These are phyloP conservation scores for Entomortierella lignicola DNA, from an alignment of 192 early-diverging fungal species.

Conservation along the genomic window DNA sequence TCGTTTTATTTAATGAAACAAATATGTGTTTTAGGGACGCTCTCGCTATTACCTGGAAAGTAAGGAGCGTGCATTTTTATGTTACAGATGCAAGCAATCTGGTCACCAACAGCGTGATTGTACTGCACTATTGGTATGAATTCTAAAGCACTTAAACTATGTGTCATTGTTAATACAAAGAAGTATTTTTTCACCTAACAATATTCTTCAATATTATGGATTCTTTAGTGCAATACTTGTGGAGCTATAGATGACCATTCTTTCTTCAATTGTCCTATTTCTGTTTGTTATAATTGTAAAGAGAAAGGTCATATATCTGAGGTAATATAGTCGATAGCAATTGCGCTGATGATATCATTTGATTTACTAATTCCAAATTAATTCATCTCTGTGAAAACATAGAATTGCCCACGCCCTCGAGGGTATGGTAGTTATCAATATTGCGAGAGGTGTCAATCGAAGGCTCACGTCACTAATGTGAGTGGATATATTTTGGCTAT, in stretches of 20 bases:
- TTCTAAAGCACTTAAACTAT: background rate
- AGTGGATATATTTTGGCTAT: background rate
- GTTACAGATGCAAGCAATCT: slow-evolving; percentile 12
- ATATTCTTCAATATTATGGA: background rate
- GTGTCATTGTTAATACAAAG: background rate
- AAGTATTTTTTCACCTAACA: background rate
- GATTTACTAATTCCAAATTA: background rate
- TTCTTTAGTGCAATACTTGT: slow-evolving; percentile 26
- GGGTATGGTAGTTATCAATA: background rate
- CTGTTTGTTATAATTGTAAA: slow-evolving; percentile 27
- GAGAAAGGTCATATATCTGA: slow-evolving; percentile 34
- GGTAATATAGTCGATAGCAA: background rate
- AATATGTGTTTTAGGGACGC: slow-evolving; percentile 2
- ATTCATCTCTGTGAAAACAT: background rate
- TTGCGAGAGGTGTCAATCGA: slow-evolving; percentile 16
- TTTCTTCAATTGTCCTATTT: slow-evolving; percentile 4
- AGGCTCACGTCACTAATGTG: slow-evolving; percentile 31
- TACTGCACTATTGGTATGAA: slow-evolving; percentile 5
- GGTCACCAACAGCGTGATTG: slow-evolving; percentile 30
- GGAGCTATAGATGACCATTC: slow-evolving; percentile 26
- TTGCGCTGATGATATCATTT: background rate
- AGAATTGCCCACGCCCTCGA: slow-evolving; percentile 17
- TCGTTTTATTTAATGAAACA: background rate
- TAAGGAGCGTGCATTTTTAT: background rate
- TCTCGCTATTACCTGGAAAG: slow-evolving; percentile 40